Base-by-base conservation (phyloP, 2,329 filamentous ascomycete genomes). In the Penicillium crustosum region DNA sequence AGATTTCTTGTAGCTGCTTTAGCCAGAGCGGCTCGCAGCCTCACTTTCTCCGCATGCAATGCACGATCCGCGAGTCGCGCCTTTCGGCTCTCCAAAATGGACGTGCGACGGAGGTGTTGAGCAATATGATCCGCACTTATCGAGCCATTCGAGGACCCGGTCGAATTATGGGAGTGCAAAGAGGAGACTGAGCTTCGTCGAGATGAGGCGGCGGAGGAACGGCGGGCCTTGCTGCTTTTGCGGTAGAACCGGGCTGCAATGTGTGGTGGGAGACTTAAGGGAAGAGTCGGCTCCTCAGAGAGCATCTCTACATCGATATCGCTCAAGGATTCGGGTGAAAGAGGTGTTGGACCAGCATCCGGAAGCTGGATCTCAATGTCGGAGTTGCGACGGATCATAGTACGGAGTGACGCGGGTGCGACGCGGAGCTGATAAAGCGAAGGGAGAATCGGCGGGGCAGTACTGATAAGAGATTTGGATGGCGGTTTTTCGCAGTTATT, bases 151-250 rank as follows among this genome's bases (percentile, higher is more conserved):
- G 75, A 71, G 12, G 77, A 77, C 36, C 80, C 77, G 63, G 75
- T 80, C 8, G 85, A 86, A 58, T 82, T 81, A 63, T 85, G 84
- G 25, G 84, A 87, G 66, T 86, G 83, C 27, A 83, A 78, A 2
- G 86, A 88, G 23, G 86, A 87, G 5, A 87, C 76, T 9, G 85
- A 88, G 71, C 85, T 87, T 59, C 86, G 82, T 61, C 86, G 83
- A 44, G 86, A 88, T 8, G 85, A 87, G 47, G 83, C 78, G 13
- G 82, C 82, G 12, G 86, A 87, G 29, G 85, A 84, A 70, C 84
- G 86, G 53, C 82, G 79, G 52, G 79, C 82, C 57, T 77, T 78
- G 67, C 75, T 81, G 48, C 80, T 75, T 58, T 81, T 75, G 35
- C 75, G 79, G 69, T 84, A 84, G 74, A 88, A 86, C 66, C 86